Base-by-base conservation (phyloP, 306 rosid genomes). In the Prosopis cineraria region DNA sequence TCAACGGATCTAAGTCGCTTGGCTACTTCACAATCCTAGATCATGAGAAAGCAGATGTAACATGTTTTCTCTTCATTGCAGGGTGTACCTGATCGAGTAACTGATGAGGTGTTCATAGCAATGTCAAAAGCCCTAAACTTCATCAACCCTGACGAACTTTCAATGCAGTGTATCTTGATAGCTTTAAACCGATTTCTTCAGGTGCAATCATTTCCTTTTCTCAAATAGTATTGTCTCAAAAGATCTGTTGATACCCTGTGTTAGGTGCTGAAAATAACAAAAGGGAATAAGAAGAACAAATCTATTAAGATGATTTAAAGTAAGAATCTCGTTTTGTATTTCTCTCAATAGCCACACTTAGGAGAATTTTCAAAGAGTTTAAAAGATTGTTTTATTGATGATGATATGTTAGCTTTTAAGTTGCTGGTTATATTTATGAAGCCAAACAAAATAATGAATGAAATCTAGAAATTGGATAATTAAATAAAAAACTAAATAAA, bases 71-170 rank as follows among this genome's bases (percentile, higher is more conserved):
- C 11, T 78, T 52, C 47, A 56, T 76, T 79, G 8, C 83, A 95
- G 98, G 98, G 98, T 66, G 39, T 95, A 75, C 98, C 98, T 48
- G 97, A 92, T 36, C 91, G 98, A 25, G 98, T 95, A 73, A 90
- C 97, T 56, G 87, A 92, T n/a, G 98, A 95, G 88, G 98, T 95
- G 77, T 95, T 95, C 79, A 89, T 95, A 89, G 98, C 98, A 68
- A 95, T 95, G 98, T 92, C 98, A 71, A 95, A 95, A 89, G 98
- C 98, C 11, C 91, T 95, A 78, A 95, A 95, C 88, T 92, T 95
- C 83, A 95, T 95, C 81, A 95, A 95, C 74, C 98, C 98, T 24
- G 97, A 95, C 81, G 98, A 95, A 88, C 97, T 95, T 85, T 95
- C 98, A 68, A 95, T 95, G 98, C 98, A 95, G 75, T 95, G 98